These are phyloP conservation scores for Pisolithus albus DNA, from an alignment of 768 basidiomycete species.

Conservation along the genomic window DNA sequence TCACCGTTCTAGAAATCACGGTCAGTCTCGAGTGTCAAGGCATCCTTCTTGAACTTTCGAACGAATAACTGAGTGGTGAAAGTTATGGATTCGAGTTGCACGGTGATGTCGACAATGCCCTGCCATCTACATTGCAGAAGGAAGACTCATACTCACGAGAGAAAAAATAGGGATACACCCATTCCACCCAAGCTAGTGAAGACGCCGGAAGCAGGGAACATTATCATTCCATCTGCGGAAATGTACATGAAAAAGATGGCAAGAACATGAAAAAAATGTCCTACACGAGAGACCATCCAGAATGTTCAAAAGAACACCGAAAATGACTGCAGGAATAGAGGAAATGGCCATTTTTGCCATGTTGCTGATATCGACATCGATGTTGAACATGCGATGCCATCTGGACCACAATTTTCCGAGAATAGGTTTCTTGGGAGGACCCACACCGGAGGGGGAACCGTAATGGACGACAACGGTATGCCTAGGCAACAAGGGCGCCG, in stretches of 20 bases:
- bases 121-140: too few species aligned
- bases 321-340: too few species aligned
- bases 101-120: too few species aligned
- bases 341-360: too few species aligned
- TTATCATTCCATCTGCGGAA: conserved; percentile 81
- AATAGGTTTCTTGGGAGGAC: too few species aligned
- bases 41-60: too few species aligned
- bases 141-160: conserved; percentile 45
- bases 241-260: background rate
- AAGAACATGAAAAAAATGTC: conserved; percentile 21
- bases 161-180: conserved; percentile 95
- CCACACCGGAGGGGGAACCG: too few species aligned
- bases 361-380: conserved; percentile 58
- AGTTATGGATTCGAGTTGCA: too few species aligned
- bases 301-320: conserved; percentile 22
- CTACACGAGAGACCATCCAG: conserved; percentile 89
- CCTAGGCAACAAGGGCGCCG: too few species aligned
- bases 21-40: too few species aligned
- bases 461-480: too few species aligned
- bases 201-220: conserved; percentile 79
- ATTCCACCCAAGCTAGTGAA: conserved; percentile 78
- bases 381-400: conserved; percentile 46
- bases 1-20: conserved; percentile 43
- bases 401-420: background rate
- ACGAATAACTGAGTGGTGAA: too few species aligned